These are phyloP conservation scores for Acacia crassicarpa DNA, from an alignment of 306 rosid genomes.

Conservation along the genomic window DNA sequence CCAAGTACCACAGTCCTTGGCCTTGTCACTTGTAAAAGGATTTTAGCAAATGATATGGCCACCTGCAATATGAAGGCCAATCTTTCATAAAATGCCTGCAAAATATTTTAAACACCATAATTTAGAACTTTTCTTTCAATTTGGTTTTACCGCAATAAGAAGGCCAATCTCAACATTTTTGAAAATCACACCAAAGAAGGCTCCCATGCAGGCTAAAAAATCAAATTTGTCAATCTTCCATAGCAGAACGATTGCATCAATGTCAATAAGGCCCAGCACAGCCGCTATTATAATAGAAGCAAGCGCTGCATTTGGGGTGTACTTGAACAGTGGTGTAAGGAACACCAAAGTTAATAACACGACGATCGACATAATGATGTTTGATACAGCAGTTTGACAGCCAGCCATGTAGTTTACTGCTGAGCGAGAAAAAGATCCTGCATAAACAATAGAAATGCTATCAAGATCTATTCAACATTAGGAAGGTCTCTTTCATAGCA, in stretches of 20 bases:
- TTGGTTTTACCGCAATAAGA: slow-evolving; percentile 52
- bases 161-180: slow-evolving; percentile 78
- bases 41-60: slow-evolving; percentile 65
- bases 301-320: slow-evolving; percentile 87
- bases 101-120: neutral
- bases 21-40: slow-evolving; percentile 79
- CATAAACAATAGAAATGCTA: neutral
- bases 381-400: slow-evolving; percentile 77
- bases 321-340: slow-evolving; percentile 80
- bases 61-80: slow-evolving; percentile 41
- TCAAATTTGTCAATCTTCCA: slow-evolving; percentile 88
- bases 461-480: neutral
- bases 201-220: slow-evolving; percentile 84
- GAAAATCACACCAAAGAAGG: slow-evolving; percentile 89
- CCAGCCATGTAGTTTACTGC: slow-evolving; percentile 91
- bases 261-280: slow-evolving; percentile 48
- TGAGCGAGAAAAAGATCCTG: slow-evolving; percentile 86
- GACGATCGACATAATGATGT: slow-evolving; percentile 70
- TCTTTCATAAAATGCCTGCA: neutral
- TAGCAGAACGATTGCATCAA: slow-evolving; percentile 48
- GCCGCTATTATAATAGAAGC: slow-evolving; percentile 77
- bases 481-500: neutral
- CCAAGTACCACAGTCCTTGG: slow-evolving; percentile 80
- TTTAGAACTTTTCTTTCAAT: neutral
- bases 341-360: slow-evolving; percentile 56